phyloP scores from a whole-genome alignment of 768 basidiomycete species.

The Mycena galopus region DNA sequence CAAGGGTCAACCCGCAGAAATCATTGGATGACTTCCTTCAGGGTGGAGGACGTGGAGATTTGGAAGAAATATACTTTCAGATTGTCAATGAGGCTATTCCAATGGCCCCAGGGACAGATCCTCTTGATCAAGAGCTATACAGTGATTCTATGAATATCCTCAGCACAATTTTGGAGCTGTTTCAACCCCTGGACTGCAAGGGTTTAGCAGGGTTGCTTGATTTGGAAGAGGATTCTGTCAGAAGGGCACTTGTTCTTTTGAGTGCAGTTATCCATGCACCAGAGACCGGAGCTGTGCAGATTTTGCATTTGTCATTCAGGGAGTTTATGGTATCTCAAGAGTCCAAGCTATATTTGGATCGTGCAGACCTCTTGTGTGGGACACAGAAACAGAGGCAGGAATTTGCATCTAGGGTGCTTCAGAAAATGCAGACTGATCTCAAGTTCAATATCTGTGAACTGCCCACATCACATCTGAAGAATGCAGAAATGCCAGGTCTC shows the following conservation, averaged over 20 bases:
- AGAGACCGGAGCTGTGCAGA: background rate
- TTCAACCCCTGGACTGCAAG: background rate
- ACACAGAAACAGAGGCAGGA: conserved; percentile 8
- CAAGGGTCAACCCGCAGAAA: background rate
- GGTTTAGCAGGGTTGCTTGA: background rate
- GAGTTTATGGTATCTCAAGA: conserved; percentile 10
- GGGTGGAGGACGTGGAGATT: background rate
- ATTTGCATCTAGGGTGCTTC: background rate
- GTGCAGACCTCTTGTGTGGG: conserved; percentile 9
- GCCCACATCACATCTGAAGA: background rate
- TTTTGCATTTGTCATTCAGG: conserved; percentile 10
- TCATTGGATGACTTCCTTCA: background rate
- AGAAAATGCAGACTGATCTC: conserved; percentile 1
- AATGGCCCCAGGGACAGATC: background rate
- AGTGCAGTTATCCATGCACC: conserved; percentile 4
- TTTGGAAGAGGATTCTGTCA: background rate
- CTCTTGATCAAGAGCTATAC: background rate
- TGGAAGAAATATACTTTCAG: background rate
- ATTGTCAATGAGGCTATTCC: conserved; percentile 8
- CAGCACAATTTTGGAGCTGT: conserved; percentile 4
- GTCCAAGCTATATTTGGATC: conserved; percentile 3
- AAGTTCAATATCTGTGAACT: conserved; percentile 18
- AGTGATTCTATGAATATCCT: background rate
- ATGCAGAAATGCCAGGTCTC: conserved; percentile 1
- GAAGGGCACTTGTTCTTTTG: background rate